Base-by-base conservation (phyloP, 208 protist genomes). In the Leishmania gerbilli region DNA sequence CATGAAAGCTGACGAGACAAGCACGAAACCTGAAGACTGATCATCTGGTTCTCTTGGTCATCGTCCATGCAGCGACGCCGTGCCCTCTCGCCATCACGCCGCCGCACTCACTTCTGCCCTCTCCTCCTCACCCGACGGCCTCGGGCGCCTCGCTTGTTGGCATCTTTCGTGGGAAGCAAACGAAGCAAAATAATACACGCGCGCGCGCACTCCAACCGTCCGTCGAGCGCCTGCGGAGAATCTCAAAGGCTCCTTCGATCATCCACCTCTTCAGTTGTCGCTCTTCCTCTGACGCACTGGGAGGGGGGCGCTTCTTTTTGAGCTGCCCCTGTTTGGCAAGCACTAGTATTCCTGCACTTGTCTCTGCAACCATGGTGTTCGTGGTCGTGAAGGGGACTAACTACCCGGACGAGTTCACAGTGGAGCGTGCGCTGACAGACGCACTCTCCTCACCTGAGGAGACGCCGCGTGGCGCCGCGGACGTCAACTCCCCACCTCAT, bases 341-440 rank as follows among this genome's bases (percentile, higher is more conserved):
- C 6, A 9, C 8, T 37, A 11, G 37, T 51, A 1, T 31, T 19
- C 3, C 7, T 34, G 24, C 47, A 13, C 17, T 53, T 15, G 11
- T 19, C 3, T 15, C 55, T n/a, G 47, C 31, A 31, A 17, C 69
- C 15, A 97, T 97, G 94, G 94, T 97, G 15, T 60, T 93, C 5
- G 79, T 97, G 2, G 76, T 89, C 0, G 94, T 97, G 60, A 97
- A 97, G 79, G 94, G 94, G 1, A 95, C 94, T 15, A 88, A 84
- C 58, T 97, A 91, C 79, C 89, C 92, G 2, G 94, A 96, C 55
- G 89, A 94, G 84, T 97, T 97, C 80, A 62, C 74, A 8, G 74
- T 89, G 34, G 89, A 95, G 84, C 88, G 90, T 62, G 76, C 69
- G 42, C 53, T 88, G 40, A 81, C 55, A 34, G 88, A 88, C 40